Base-by-base conservation (phyloP, 495 filamentous ascomycete species). In the Cudoniella acicularis region DNA sequence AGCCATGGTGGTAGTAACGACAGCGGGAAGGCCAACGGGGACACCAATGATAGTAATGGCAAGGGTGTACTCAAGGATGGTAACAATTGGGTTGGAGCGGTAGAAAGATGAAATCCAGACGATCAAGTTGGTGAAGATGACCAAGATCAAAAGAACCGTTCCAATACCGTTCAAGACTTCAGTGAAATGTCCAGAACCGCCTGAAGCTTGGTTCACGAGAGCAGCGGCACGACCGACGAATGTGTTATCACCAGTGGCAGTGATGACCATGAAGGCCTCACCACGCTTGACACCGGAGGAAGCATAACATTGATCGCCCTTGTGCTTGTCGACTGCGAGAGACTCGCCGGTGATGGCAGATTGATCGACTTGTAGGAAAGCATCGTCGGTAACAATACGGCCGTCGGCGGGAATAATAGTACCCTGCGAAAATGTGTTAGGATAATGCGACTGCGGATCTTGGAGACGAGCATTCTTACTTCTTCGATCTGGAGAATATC, bases 1-100 rank as follows among this genome's bases (percentile, higher is more conserved):
- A 75, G 92, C 91, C 90, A 96, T 92, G 61, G 92, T 96, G 54
- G 92, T 96, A 57, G 92, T 96, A 59, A 93, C 92, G 69, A 96
- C 92, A 58, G 92, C 92, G 18, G 92, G 92, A 45, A 96, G 89
- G 89, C 92, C 92, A 74, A 96, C 92, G 54, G 92, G 92, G 24
- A 96, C 92, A 83, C 92, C 92, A 60, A 96, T 88, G 65, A 96
- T 95, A 64, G 92, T 86, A 64, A 96, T 86, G 63, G 88, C 89
- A 49, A 83, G 86, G 30, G 91, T 95, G 76, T 89, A 94, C 66
- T 90, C 84, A 54, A 96, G 80, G 60, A 96, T 94, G 18, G 69
- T 69, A 54, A 87, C 81, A 57, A 91, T 93, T 42, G 68, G 68
- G 69, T 90, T 89, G 67, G 87, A 90, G 54, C 91, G 88, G 77